Conservation (phyloP, 352 stramenopile genomes). For the Globisporangium yorkense region DNA sequence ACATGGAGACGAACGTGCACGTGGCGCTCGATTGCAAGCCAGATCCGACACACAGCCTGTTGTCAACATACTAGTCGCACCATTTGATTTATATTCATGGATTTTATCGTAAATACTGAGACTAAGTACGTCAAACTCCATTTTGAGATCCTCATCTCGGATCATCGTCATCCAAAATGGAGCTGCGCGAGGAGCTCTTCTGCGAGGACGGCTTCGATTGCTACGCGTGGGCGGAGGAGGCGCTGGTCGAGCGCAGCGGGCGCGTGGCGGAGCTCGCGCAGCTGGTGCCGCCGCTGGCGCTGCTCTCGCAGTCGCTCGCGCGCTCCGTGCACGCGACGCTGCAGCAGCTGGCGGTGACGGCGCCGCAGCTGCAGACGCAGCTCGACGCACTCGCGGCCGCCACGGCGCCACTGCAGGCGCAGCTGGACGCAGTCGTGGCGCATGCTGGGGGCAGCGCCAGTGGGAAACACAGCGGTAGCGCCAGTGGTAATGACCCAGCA, state of each 20-base stretch:
- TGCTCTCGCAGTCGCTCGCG: constrained; percentile 56
- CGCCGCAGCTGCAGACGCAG: constrained; percentile 46
- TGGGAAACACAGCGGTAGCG: neutral
- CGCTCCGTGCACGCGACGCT: constrained; percentile 49
- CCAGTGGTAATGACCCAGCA: constrained; percentile 1
- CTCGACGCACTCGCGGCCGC: constrained; percentile 40
- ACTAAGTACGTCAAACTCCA: too few relatives aligned
- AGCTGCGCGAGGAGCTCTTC: constrained; percentile 44
- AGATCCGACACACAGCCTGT: too few relatives aligned
- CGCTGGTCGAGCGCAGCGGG: constrained; percentile 28
- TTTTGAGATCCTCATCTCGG: too few relatives aligned
- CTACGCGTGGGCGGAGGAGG: constrained; percentile 69
- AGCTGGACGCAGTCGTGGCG: constrained; percentile 36
- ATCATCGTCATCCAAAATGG: constrained; percentile 1
- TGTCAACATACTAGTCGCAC: too few relatives aligned
- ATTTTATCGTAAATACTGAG: too few relatives aligned
- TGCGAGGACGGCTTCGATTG: constrained; percentile 47
- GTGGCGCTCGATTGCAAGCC: too few relatives aligned
- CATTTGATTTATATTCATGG: too few relatives aligned
- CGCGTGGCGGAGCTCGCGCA: constrained; percentile 25
- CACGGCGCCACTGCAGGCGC: constrained; percentile 29
- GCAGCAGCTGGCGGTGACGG: constrained; percentile 48
- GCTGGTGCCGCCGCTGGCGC: constrained; percentile 50
- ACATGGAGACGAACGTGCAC: too few relatives aligned
- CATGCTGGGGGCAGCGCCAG: constrained; percentile 14